Base-by-base conservation (phyloP, 495 filamentous ascomycete species). In the Penicillium taxi region DNA sequence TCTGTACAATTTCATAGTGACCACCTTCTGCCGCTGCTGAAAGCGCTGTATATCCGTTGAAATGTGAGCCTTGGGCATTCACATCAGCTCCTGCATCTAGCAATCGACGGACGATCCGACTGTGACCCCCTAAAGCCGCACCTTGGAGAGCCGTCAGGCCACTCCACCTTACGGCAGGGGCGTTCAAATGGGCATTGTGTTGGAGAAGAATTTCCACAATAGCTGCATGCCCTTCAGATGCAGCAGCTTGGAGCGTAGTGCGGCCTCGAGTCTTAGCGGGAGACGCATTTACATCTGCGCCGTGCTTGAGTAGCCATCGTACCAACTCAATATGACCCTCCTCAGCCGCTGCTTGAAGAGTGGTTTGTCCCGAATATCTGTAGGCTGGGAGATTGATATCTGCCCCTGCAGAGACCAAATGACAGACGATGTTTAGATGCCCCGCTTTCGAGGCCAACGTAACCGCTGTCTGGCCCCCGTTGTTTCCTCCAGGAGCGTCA, bases 301-400 rank as follows among this genome's bases (percentile, higher is more conserved):
- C 50, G 20, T 34, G 45, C 24, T 46, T 42, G 15, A 66, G 36
- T 2, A 69, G 50, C 34, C 50, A 44, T 18, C 47, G 35, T 2
- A 55, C 50, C 1, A 64, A 26, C 2, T 50, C 26, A 11, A 41
- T 20, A 14, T 50, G 37, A 11, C 50, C 45, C 1, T 32, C 28
- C 38, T 52, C 47, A 6, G 50, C 48, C 6, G 59, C 59, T 1
- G 37, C 42, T 23, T 65, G 61, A 2, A 65, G 31, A 1, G 59
- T 42, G 9, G 52, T 56, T 29, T 35, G 34, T 4, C 42, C 42
- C 2, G 9, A 6, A n/a, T 34, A 33, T 3, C 29, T 18, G n/a
- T 33, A 8, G 4, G 47, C 14, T 21, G 28, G 39, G 2, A 2
- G 9, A n/a, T 50, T 46, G 7, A 50, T 42, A 12, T 37, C 35